These are phyloP conservation scores for Hypoxylon sp. DNA, from an alignment of 2,329 filamentous ascomycete genomes.

Conservation along the genomic window DNA sequence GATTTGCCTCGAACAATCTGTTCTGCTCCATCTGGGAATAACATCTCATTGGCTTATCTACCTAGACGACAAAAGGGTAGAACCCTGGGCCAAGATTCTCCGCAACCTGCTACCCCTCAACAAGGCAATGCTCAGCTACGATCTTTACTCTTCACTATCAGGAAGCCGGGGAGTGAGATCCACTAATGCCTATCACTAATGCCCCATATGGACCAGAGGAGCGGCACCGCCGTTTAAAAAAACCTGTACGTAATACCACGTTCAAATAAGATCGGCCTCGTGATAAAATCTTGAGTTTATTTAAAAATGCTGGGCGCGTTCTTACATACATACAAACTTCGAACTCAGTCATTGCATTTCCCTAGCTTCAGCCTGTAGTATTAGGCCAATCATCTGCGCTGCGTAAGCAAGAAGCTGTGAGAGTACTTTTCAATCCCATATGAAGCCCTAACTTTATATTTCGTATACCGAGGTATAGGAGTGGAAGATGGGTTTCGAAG, in stretches of 20 bases:
- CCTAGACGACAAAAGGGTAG: conserved; percentile 2
- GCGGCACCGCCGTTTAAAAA: conserved; percentile 17
- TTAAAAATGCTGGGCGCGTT: conserved; percentile 24
- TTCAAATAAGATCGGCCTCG: conserved; percentile 21
- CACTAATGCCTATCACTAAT: conserved; percentile 29
- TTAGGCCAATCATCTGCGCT: conserved; percentile 1
- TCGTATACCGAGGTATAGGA: neutral
- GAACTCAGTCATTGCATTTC: conserved; percentile 1
- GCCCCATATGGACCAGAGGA: conserved; percentile 21
- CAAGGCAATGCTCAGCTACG: conserved; percentile 26
- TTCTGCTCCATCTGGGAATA: neutral
- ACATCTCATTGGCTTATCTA: conserved; percentile 11
- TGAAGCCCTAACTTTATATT: conserved; percentile 6
- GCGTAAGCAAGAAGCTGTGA: neutral
- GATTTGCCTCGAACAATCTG: neutral
- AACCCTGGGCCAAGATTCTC: conserved; percentile 23
- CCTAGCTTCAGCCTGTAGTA: neutral
- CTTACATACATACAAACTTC: conserved; percentile 1
- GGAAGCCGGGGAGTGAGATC: conserved; percentile 13
- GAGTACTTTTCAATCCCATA: neutral
- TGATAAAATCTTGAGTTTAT: conserved; percentile 16
- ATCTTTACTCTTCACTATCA: conserved; percentile 8
- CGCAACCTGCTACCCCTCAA: conserved; percentile 31
- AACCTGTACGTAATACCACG: conserved; percentile 29
- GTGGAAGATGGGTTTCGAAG: conserved; percentile 40